Conservation (phyloP, 1,284 basidiomycete genomes). For the Tilletia setariae region DNA sequence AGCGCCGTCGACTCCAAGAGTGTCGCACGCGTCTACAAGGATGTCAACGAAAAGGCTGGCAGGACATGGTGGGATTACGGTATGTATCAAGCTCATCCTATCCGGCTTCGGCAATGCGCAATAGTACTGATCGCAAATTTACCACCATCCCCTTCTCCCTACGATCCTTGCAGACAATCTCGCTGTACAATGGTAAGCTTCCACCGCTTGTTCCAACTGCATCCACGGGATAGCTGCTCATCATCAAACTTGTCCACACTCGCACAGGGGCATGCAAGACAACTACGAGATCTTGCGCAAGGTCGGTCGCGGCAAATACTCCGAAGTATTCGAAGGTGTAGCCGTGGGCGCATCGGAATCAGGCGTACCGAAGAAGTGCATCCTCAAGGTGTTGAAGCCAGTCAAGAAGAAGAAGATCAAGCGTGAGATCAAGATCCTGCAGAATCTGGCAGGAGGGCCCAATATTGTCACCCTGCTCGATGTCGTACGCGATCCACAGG, state of each 20-base stretch:
- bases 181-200: slow-evolving; percentile 41
- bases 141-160: no score
- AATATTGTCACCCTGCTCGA: slow-evolving; percentile 82
- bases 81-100: slow-evolving; percentile 49
- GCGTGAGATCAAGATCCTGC: slow-evolving; percentile 96
- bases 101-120: no score
- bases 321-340: slow-evolving; percentile 87
- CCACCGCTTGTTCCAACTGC: background rate
- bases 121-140: no score
- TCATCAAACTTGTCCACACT: background rate
- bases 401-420: slow-evolving; percentile 99
- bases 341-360: slow-evolving; percentile 66
- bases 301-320: slow-evolving; percentile 81
- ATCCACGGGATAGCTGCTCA: background rate
- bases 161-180: slow-evolving; percentile 39
- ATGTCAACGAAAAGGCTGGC: slow-evolving; percentile 63
- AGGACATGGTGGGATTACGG: slow-evolving; percentile 65
- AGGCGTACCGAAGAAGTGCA: slow-evolving; percentile 74
- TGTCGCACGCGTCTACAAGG: slow-evolving; percentile 61
- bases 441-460: slow-evolving; percentile 92
- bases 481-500: slow-evolving; percentile 79
- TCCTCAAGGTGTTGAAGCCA: slow-evolving; percentile 97
- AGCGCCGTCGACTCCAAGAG: slow-evolving; percentile 29
- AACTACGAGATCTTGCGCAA: slow-evolving; percentile 98
- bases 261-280: slow-evolving; percentile 65